Base-by-base conservation (phyloP, 2,329 filamentous ascomycete species). In the Aspergillus pseudoviridinutans region DNA sequence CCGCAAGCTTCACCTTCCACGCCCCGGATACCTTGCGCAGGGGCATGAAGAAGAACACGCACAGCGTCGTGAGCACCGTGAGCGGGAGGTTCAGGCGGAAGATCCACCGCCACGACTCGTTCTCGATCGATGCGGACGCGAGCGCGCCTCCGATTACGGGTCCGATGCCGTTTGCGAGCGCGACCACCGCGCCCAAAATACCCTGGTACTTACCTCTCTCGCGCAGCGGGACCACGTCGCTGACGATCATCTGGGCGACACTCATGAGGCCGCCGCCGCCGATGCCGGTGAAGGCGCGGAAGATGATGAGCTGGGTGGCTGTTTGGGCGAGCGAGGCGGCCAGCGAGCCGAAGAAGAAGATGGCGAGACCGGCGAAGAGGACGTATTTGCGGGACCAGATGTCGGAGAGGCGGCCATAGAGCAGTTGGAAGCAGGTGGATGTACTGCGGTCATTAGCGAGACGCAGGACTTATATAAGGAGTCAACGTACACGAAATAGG, bases 381-480 rank as follows among this genome's bases (percentile, higher is more conserved):
- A 87, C 75, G 2, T 78, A 71, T 64, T 87, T 87, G 17, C 85
- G 78, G 17, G 83, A 84, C 58, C 85, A 80, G 8, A 87, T 81
- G 65, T 87, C 84, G 0, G 83, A 85, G 7, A 86, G 67, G 0
- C 84, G 78, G 24, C 85, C 85, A 67, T 87, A 87, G 3, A 88
- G 75, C 51, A 87, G 81, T 66, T 87, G 84, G 64, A 87, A 88
- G 12, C 81, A 81, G 0, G 85, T 87, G 9, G 85, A 88, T 1
- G 89, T 91, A 32, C 92, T 81, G 49, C 88, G 72, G 4, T 59
- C 88, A 0, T 88, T 90, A 3, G 86, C 88, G 6, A 10, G 4
- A 32, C 3, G 3, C 29, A 90, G 89, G 28, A 27, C 2, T 6
- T 32, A 17, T 2, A 10, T 90, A 90, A 88, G 1, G 86, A 89